Evolutionary conservation across 2,329 filamentous ascomycete species (phyloP), one percentile per base, ranked within the genome.

Genomic region (Apiospora saccharicola): DNA sequence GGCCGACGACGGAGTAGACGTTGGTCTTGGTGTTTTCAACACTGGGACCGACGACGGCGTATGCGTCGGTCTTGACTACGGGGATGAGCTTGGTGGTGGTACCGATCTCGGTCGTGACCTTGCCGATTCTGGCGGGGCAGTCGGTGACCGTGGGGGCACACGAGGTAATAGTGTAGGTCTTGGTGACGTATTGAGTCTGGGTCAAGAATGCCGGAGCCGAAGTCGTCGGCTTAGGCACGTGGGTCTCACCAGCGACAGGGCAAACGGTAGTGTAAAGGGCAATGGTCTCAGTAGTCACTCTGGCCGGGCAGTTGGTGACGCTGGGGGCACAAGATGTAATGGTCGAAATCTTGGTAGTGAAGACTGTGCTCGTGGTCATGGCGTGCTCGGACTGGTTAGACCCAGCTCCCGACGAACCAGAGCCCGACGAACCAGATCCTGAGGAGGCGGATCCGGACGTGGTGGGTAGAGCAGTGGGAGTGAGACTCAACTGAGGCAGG

Each of bases 51-150:
- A 61, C 53, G 26, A 61, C 53, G 19, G 53, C 19, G 53, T 61
- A 61, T 6, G 34, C 53, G 26, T 61, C 76, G 2, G 90, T 85
- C 77, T 93, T 90, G 22, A 91, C 90, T 83, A 85, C 78, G 19
- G 82, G 83, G 77, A 83, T 86, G 71, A 86, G 80, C 22, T 85
- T 87, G 16, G 85, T 87, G 74, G 83, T 85, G 57, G 85, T 64
- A 43, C 82, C 75, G 6, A 83, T 83, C 47, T 82, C 79, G 34
- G 84, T 85, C 44, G 83, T 76, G 26, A 82, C 26, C 83, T 84
- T 79, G 84, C 87, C 77, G 1, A 74, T 41, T 41, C 37, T 41
- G 6, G 37, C 79, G 16, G 83, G 82, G 77, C 83, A 85, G 80
- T 83, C 77, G 41, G 77, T 78, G 4, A 85, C 79, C 16, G 75